These are phyloP conservation scores for Cyberlindnera lachancei DNA, from an alignment of 805 yeast species.

Conservation along the genomic window DNA sequence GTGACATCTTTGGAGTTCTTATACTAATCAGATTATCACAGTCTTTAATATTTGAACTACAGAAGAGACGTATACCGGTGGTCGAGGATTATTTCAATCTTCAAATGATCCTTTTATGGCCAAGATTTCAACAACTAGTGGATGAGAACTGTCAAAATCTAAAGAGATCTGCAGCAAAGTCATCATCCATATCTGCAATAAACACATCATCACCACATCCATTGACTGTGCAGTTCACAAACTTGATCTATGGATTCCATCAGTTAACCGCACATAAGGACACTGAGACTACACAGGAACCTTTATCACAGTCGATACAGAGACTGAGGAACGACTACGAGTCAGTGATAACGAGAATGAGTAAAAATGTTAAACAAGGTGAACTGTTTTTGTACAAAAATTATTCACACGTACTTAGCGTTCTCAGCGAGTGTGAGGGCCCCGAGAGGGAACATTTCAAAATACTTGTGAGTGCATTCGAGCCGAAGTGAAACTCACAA, in stretches of 20 bases:
- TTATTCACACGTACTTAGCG: conserved; percentile 25
- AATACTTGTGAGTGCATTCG: conserved; percentile 35
- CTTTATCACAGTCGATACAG: conserved; percentile 59
- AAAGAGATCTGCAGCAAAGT: conserved; percentile 37
- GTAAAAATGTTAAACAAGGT: conserved; percentile 43
- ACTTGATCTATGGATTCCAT: conserved; percentile 61
- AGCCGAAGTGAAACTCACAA: conserved; percentile 2
- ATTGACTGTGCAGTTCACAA: conserved; percentile 75
- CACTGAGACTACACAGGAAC: conserved; percentile 42
- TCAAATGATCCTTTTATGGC: conserved; percentile 72
- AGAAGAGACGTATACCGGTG: conserved; percentile 62
- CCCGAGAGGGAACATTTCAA: conserved; percentile 37
- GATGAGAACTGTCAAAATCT: conserved; percentile 71
- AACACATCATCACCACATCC: conserved; percentile 41
- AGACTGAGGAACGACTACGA: conserved; percentile 79
- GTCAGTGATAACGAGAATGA: conserved; percentile 60
- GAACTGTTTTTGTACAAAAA: conserved; percentile 67
- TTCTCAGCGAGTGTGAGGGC: conserved; percentile 31
- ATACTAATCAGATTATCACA: conserved; percentile 69
- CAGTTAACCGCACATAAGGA: conserved; percentile 39
- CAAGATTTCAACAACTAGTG: conserved; percentile 67
- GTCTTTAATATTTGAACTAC: conserved; percentile 54
- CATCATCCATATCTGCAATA: conserved; percentile 23
- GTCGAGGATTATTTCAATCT: conserved; percentile 63
- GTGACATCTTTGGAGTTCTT: conserved; percentile 74